Conservation (phyloP, 2,329 filamentous ascomycete genomes). For the Exophiala viscosa region DNA sequence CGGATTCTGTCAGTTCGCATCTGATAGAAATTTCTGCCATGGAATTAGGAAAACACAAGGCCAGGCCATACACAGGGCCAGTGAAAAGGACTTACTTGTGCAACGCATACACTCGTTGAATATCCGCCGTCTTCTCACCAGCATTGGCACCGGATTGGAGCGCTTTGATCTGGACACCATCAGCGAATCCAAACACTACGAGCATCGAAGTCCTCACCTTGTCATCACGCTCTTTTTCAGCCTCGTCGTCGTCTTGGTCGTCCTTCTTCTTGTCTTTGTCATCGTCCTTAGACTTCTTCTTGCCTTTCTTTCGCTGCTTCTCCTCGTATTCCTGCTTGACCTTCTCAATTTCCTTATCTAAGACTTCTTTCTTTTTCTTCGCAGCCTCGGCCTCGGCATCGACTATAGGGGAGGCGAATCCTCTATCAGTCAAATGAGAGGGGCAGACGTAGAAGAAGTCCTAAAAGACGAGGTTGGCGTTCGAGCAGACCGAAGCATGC, state of each 20-base stretch:
- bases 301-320: slow-evolving; percentile 67
- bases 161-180: slow-evolving; percentile 40
- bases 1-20: slow-evolving; percentile 76
- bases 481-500: not conserved
- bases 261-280: slow-evolving; percentile 49
- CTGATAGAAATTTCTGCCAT: slow-evolving; percentile 68
- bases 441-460: slow-evolving; percentile 93
- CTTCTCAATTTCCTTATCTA: slow-evolving; percentile 45
- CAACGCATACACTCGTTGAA: slow-evolving; percentile 76
- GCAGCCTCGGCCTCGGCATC: slow-evolving; percentile 42
- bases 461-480: slow-evolving; percentile 36
- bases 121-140: slow-evolving; percentile 51
- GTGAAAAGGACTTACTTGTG: slow-evolving; percentile 59
- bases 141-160: slow-evolving; percentile 44
- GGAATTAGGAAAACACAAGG: not conserved
- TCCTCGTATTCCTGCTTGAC: slow-evolving; percentile 63
- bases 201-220: slow-evolving; percentile 42
- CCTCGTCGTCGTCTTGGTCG: slow-evolving; percentile 44
- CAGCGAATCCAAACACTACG: not conserved
- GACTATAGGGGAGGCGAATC: slow-evolving; percentile 65
- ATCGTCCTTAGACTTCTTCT: slow-evolving; percentile 52
- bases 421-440: slow-evolving; percentile 73
- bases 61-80: slow-evolving; percentile 10
- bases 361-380: slow-evolving; percentile 42
- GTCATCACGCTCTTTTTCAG: slow-evolving; percentile 49